Evolutionary conservation across 495 filamentous ascomycete genomes (phyloP), one percentile per base, ranked within the genome.

Genomic region (Hypoxylon rickii): DNA sequence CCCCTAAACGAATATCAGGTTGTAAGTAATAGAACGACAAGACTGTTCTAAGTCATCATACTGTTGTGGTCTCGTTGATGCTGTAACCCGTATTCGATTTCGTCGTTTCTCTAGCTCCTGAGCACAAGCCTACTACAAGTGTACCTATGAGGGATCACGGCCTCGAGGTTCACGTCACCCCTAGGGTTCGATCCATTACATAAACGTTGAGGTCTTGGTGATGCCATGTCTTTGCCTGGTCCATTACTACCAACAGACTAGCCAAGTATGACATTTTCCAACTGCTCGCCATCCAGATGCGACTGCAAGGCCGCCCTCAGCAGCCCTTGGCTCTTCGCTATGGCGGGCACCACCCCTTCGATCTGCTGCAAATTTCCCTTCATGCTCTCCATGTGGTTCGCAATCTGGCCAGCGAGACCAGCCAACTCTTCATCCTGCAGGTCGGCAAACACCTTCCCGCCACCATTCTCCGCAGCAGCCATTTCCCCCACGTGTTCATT

Each of bases 351-450:
- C 15, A 79, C 67, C 0, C 74, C 77, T 1, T 77, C 73, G 17
- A 78, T 71, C 66, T 79, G 76, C 34, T 68, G 80, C 68, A 74
- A 79, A 65, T 76, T 88, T 75, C 61, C 82, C 69, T 68, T 81
- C 84, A 79, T 86, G 77, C 63, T 79, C 57, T 79, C 72, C 75
- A 80, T 76, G 47, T 79, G 76, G 44, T 45, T 74, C 2, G 66
- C 70, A 36, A 79, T 65, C 61, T 77, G 77, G 34, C 65, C 64
- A 3, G 74, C 71, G 12, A 80, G 45, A 13, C 51, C 65, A 1
- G 67, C 20, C 22, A 78, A 44, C 42, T 69, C 61, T 31, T 66
- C 58, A 11, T 75, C 72, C 13, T 70, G 50, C 1, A 73, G 34
- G 42, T 65, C 63, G 44, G 63, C 50, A 39, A 78, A 75, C 17